Base-by-base conservation (phyloP, 2,329 filamentous ascomycete species). In the Cercospora berteroae region DNA sequence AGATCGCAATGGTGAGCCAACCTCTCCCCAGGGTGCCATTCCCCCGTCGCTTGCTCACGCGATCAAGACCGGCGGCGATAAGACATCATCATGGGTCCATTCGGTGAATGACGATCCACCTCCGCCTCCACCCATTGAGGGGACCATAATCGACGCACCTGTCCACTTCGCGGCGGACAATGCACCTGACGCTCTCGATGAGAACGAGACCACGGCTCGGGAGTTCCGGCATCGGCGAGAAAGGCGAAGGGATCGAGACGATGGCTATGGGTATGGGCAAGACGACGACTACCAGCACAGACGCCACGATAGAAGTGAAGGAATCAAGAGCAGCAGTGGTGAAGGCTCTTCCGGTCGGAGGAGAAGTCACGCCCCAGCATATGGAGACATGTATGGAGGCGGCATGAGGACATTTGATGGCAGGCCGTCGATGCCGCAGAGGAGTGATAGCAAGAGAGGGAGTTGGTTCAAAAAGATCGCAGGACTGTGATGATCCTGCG, bases 1-100 rank as follows among this genome's bases (percentile, higher is more conserved):
- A 50, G 63, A 65, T 65, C 81, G 81, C 73, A 82, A 82, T 70
- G 73, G 73, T 73, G 73, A 76, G 70, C 74, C 56, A 64, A 57
- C 44, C 42, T 65, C 71, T 55, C 67, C 70, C 64, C 69, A 69
- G 58, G 60, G 61, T 59, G 48, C 62, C 10, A 58, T 67, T 62
- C 71, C 69, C 18, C 64, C 70, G 42, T 70, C 74, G 29, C 60
- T 69, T 65, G 72, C 73, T 73, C 74, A 75, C 71, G 73, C 69
- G 42, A 72, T 74, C 65, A 73, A 74, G 69, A 70, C 71, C 70
- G 74, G 74, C 65, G 78, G 80, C 60, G 81, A 84, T 75, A 84
- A 84, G 75, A 84, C 83, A 5, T 79, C 79, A 1, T 82, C 80
- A 0, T 85, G 83, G 83, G 82, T 85, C 8, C 76, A 83, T 66